phyloP scores from a whole-genome alignment of 73 alveolate genomes.

The Symbiodinium pilosum region DNA sequence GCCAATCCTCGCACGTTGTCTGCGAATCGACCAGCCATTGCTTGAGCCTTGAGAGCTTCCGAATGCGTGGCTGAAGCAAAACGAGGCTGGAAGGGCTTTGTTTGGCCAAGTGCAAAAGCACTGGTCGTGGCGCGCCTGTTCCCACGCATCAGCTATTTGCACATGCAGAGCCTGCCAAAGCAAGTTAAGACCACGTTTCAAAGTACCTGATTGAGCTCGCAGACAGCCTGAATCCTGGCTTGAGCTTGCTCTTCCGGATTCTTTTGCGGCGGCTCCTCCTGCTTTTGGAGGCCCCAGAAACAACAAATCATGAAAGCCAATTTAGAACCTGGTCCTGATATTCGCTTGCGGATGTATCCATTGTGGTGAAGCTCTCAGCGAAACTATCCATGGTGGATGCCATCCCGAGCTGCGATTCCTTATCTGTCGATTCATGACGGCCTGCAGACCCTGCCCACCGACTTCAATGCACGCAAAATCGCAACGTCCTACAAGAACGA shows the following conservation, averaged over 20 bases:
- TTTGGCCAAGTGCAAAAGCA: no score
- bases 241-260: slow-evolving; percentile 36
- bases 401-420: slow-evolving; percentile 49
- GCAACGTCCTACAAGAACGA: no score
- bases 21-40: slow-evolving; percentile 35
- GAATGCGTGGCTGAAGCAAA: no score
- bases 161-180: neutral
- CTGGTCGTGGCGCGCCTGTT: neutral
- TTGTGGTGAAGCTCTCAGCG: slow-evolving; percentile 45
- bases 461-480: no score
- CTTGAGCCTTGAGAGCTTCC: slow-evolving; percentile 56
- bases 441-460: no score
- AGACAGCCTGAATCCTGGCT: slow-evolving; percentile 36
- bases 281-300: no score
- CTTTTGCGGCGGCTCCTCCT: neutral
- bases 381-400: slow-evolving; percentile 44
- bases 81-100: no score
- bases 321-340: slow-evolving; percentile 13
- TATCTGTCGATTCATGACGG: neutral
- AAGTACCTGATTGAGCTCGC: neutral
- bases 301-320: neutral
- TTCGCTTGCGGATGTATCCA: neutral
- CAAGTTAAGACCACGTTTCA: neutral
- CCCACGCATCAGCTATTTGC: neutral
- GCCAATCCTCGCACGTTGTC: slow-evolving; percentile 41